A percentile compares a stretch with the other conserved stretches of the same genome.
Evolutionary conservation across 768 basidiomycete species (phyloP).

Genomic region (Paxillus ammoniavirescens): DNA sequence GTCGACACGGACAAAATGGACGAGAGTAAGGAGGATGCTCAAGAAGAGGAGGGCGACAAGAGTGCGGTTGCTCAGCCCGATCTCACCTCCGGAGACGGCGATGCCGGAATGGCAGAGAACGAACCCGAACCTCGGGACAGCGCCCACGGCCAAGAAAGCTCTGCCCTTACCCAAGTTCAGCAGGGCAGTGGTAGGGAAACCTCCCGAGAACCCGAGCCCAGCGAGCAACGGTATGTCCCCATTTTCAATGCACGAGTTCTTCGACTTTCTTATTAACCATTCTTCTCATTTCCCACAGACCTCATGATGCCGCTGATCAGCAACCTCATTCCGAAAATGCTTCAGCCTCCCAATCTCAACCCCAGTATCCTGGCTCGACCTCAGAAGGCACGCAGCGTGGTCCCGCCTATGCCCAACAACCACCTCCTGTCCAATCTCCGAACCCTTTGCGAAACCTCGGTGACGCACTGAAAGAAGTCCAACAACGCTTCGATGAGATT

Average conservation of each 20-base stretch:
- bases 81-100: conserved; percentile 27
- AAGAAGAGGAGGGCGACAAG: conserved; percentile 27
- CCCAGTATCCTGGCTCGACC: conserved; percentile 32
- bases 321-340: conserved; percentile 3
- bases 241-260: background rate
- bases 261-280: background rate
- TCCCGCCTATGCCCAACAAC: conserved; percentile 37
- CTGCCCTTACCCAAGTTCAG: conserved; percentile 13
- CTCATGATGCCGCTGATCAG: conserved; percentile 9
- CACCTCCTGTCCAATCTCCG: conserved; percentile 32
- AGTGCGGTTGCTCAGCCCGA: conserved; percentile 37
- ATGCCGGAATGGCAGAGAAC: conserved; percentile 15
- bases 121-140: conserved; percentile 17
- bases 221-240: conserved; percentile 15
- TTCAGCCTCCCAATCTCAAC: conserved; percentile 7
- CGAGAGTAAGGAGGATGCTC: conserved; percentile 28
- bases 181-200: conserved; percentile 17
- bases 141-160: conserved; percentile 21
- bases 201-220: conserved; percentile 20
- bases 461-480: conserved; percentile 79
- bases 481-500: conserved; percentile 83
- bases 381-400: conserved; percentile 47
- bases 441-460: conserved; percentile 80
- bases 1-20: conserved; percentile 12
- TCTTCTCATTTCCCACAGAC: conserved; percentile 5